phyloP scores from a whole-genome alignment of 257 asterid genomes.

The Solanum peruvianum region DNA sequence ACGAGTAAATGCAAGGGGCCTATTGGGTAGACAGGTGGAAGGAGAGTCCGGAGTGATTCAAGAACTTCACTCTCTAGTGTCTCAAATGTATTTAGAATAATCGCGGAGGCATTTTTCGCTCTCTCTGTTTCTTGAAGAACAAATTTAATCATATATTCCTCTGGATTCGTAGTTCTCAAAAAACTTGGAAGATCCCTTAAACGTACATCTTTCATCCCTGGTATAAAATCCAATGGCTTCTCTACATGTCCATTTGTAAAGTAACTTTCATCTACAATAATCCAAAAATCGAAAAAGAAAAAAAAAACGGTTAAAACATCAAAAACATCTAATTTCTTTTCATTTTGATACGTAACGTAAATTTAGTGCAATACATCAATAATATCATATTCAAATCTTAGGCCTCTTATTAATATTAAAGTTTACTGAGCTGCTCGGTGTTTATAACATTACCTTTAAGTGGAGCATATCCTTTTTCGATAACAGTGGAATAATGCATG shows the following conservation, averaged over 20 bases:
- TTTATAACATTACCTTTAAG: neutral
- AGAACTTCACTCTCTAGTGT: neutral
- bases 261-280: neutral
- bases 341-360: neutral
- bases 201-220: neutral
- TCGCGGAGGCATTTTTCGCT: neutral
- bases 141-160: neutral
- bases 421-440: too few relatives aligned
- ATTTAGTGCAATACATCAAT: too few relatives aligned
- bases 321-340: neutral
- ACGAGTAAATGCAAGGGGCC: conserved; percentile 6
- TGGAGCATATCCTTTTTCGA: neutral
- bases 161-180: conserved; percentile 5
- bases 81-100: conserved; percentile 1
- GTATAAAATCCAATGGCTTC: neutral
- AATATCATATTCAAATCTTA: neutral
- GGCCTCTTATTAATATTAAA: too few relatives aligned
- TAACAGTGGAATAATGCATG: neutral
- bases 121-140: neutral
- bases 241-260: neutral
- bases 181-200: conserved; percentile 4
- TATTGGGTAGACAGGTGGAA: neutral
- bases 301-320: neutral
- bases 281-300: neutral
- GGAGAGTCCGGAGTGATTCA: neutral